These are phyloP conservation scores for Achaetomiella virescens DNA, from an alignment of 495 filamentous ascomycete genomes.

Conservation along the genomic window DNA sequence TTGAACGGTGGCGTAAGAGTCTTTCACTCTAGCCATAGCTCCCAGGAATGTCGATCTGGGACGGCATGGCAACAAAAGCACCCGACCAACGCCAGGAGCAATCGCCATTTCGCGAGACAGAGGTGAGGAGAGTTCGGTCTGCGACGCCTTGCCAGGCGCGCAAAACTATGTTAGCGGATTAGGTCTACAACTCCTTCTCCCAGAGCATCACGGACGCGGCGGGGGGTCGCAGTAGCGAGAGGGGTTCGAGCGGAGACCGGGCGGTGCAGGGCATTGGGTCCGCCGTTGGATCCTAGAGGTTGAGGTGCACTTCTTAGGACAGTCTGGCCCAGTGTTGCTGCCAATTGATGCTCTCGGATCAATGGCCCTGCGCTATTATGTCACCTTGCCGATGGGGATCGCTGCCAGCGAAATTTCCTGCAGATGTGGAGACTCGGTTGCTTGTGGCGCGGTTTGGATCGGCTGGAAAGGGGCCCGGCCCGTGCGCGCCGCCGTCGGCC, in stretches of 20 bases:
- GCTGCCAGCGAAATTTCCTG: conserved; percentile 11
- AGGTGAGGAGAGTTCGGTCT: background rate
- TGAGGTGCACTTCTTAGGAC: background rate
- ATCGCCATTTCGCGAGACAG: conserved; percentile 9
- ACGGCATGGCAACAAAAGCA: conserved; percentile 12
- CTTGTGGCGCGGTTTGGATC: conserved; percentile 13
- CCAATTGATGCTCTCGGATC: too few species aligned
- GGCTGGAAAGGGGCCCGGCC: conserved; percentile 5
- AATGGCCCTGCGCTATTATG: conserved; percentile 12
- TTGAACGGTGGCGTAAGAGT: background rate
- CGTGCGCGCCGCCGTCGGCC: background rate
- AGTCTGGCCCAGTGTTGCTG: too few species aligned
- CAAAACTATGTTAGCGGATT: background rate
- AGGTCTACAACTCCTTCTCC: background rate
- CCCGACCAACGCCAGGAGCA: background rate
- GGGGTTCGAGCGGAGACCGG: background rate
- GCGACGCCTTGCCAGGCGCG: conserved; percentile 5
- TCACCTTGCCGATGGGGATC: conserved; percentile 10
- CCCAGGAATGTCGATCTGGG: background rate
- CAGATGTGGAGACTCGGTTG: conserved; percentile 11
- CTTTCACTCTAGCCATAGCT: background rate
- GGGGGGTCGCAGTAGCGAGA: conserved; percentile 7
- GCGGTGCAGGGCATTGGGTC: conserved; percentile 2
- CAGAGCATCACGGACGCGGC: conserved; percentile 12
- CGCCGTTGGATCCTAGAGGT: background rate